Conservation (phyloP, 148 eudicot genomes). For the Cornus florida region DNA sequence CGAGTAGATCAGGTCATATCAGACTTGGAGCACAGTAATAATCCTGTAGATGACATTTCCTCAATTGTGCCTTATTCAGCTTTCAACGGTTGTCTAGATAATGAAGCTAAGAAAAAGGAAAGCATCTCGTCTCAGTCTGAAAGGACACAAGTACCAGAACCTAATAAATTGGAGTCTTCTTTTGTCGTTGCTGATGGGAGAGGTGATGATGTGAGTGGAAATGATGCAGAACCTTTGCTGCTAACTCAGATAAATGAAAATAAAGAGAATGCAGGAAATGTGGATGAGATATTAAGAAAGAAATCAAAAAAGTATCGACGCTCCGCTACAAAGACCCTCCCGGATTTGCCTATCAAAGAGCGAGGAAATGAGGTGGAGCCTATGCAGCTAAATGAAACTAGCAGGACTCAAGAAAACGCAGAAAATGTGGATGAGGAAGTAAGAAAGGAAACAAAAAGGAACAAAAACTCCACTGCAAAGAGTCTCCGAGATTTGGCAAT, state of each 20-base stretch:
- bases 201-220: slow-evolving; percentile 18
- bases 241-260: slow-evolving; percentile 17
- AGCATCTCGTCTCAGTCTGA: slow-evolving; percentile 17
- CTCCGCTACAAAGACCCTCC: background rate
- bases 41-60: slow-evolving; percentile 5
- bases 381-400: slow-evolving; percentile 22
- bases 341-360: too few relatives aligned
- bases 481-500: background rate
- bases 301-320: slow-evolving; percentile 10
- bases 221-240: slow-evolving; percentile 18
- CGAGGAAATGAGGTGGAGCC: slow-evolving; percentile 16
- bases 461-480: slow-evolving; percentile 23
- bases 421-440: slow-evolving; percentile 21
- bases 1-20: slow-evolving; percentile 20
- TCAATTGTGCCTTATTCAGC: background rate
- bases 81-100: background rate
- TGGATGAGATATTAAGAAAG: slow-evolving; percentile 17
- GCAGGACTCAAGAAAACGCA: slow-evolving; percentile 12
- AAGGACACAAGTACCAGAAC: slow-evolving; percentile 8
- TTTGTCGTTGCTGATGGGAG: slow-evolving; percentile 10
- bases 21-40: slow-evolving; percentile 19
- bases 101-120: slow-evolving; percentile 14
- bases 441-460: slow-evolving; percentile 27
- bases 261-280: slow-evolving; percentile 19
- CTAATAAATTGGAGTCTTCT: slow-evolving; percentile 6